phyloP scores from a whole-genome alignment of 2,329 filamentous ascomycete genomes.

The Conoideocrella luteorostrata region DNA sequence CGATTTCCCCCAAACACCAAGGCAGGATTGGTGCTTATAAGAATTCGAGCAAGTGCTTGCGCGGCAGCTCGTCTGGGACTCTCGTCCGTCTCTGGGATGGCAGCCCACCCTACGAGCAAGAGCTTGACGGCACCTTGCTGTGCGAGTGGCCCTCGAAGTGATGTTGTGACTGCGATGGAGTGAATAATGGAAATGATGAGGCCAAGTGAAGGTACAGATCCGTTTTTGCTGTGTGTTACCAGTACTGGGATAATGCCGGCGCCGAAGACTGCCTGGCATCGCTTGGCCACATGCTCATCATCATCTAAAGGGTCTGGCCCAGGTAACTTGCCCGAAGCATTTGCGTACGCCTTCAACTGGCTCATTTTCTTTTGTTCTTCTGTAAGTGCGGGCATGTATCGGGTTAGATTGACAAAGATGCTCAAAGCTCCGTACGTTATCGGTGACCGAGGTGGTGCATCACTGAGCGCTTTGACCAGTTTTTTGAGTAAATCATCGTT shows the following conservation, averaged over 20 bases:
- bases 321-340: constrained; percentile 64
- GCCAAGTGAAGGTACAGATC: constrained; percentile 62
- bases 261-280: constrained; percentile 74
- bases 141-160: constrained; percentile 70
- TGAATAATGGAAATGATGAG: constrained; percentile 73
- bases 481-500: constrained; percentile 63
- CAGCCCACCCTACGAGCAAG: constrained; percentile 63
- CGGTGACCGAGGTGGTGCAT: constrained; percentile 57
- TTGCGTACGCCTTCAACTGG: constrained; percentile 90
- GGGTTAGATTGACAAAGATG: constrained; percentile 77
- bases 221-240: constrained; percentile 66
- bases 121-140: constrained; percentile 92
- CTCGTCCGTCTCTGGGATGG: constrained; percentile 47
- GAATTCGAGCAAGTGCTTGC: constrained; percentile 75
- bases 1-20: constrained; percentile 76
- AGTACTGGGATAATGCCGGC: constrained; percentile 72
- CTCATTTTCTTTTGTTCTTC: constrained; percentile 91
- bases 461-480: constrained; percentile 57
- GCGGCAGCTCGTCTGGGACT: constrained; percentile 54
- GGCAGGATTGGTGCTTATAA: constrained; percentile 78
- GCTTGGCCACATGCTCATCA: constrained; percentile 65
- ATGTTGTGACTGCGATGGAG: constrained; percentile 67
- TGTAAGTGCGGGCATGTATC: constrained; percentile 68
- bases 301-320: constrained; percentile 64
- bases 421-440: constrained; percentile 80